phyloP scores from a whole-genome alignment of 495 filamentous ascomycete species.

The Neurospora tetraspora region DNA sequence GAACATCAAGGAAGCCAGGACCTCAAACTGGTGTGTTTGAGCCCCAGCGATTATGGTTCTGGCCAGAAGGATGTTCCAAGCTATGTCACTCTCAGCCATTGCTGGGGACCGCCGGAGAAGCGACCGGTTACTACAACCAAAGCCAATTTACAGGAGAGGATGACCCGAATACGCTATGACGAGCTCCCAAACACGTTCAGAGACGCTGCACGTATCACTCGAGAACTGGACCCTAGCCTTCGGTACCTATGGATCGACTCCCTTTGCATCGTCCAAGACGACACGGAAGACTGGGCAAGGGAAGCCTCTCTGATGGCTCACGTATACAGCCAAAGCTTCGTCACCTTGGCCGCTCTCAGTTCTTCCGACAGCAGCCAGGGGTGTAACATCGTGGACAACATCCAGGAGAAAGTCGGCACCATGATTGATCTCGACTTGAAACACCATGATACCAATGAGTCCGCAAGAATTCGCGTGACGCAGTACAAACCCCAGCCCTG shows the following conservation, averaged over 20 bases:
- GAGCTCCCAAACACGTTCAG: neutral
- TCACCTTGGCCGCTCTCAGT: neutral
- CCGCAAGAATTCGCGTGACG: neutral
- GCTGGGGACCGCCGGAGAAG: neutral
- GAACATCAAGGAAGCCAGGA: neutral
- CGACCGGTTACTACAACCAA: neutral
- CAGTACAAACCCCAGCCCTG: neutral
- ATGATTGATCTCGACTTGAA: neutral
- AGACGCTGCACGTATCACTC: neutral
- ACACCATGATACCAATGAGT: too few species aligned
- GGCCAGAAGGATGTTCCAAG: neutral
- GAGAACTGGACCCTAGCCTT: neutral
- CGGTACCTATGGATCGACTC: conserved; percentile 15
- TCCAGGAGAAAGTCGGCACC: neutral
- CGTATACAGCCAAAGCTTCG: neutral
- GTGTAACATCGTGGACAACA: neutral
- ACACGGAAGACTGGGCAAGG: neutral
- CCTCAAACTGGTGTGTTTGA: neutral
- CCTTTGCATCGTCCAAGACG: conserved; percentile 23
- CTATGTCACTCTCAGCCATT: neutral
- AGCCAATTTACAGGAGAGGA: neutral
- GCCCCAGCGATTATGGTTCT: neutral
- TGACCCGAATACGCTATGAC: neutral
- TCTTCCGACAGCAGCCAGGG: neutral
- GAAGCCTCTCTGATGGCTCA: neutral